Base-by-base conservation (phyloP, 805 yeast genomes). In the Saccharomyces mikatae region DNA sequence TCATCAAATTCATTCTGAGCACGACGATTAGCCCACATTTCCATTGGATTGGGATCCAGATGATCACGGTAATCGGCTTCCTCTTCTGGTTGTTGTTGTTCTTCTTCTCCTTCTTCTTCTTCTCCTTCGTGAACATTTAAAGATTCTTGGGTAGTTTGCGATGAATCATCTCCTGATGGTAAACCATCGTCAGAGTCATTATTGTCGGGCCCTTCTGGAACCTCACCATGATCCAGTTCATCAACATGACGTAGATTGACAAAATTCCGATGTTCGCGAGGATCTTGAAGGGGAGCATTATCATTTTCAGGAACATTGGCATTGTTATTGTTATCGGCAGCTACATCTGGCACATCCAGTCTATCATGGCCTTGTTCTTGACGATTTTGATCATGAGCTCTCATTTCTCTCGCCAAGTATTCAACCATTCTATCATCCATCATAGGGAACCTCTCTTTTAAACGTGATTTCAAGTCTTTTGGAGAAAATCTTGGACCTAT, bases 401-500 rank as follows among this genome's bases (percentile, higher is more conserved):
- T 62, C 67, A 68, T 66, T 41, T 63, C 54, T 41, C 56, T 60
- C 11, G 64, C 68, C 4, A 65, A 59, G 31, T 65, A 63, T 26
- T 66, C 66, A 13, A 68, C 54, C 48, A 66, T 66, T 51, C 62
- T 64, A 36, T 68, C 67, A 55, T 68, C 69, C 70, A 68, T 65
- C 54, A 57, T 59, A 3, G 72, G 72, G 48, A 68, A 67, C 48
- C 65, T 62, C 26, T 61, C 68, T 54, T 61, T 66, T 36, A 69
- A 53, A 47, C 64, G 66, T 17, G 60, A 58, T 51, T 61, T 67
- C 24, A 66, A 58, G 50, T 67, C 72, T 29, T 67, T 66, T 17
- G 59, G 58, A 13, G 65, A 61, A 46, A 57, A 62, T 52, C 65
- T 63, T 8, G 71, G 76, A 2, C 94, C 94, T 48, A 87, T 79